Evolutionary conservation across 768 basidiomycete species (phyloP), one percentile per base, ranked within the genome.

Genomic region (Clitopilus hobsonii): DNA sequence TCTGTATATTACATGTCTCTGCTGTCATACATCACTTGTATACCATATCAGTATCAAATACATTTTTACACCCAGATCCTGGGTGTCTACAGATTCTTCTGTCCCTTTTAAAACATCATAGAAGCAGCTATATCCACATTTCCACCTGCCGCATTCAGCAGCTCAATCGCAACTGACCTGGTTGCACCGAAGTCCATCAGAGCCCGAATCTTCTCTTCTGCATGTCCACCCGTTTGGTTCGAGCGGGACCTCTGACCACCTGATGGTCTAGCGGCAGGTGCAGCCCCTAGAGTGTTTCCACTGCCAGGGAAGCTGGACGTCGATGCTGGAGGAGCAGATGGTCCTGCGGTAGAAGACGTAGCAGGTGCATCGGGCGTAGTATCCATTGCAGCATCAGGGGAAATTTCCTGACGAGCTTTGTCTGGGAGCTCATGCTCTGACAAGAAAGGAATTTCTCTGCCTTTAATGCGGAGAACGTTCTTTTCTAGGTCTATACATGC

Each of bases 401-500:
- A 20, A 29, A 56, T 58, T 13, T 78, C 74, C 32, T 73, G 70
- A 20, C 84, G 81, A 4, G 87, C 89, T 64, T 89, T 88, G 8
- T 86, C 86, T 0, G 95, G 96, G 3, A 99, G 79, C 70, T 98
- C 91, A 68, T 99, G 97, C 72, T 99, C 97, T 1, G 92, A 69
- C 3, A 99, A 75, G 77, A 99, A 99, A 16, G 71, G 70, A 7
- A 99, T 87, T 69, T 97, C 92, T 13, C 91, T 82, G 16, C 84
- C 88, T 74, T 94, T 91, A 50, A 99, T 98, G n/a, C 93, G 82
- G 20, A 99, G 83, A 11, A 90, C 89, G 60, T 86, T 84, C 69
- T 93, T 93, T 61, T 86, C 78, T 22, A 99, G 82, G 70, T 99
- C 97, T 68, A 99, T 98, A 65, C 86, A 91, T 5, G 94, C 96